These are phyloP conservation scores for Bacidia rubella DNA, from an alignment of 495 filamentous ascomycete species.

Conservation along the genomic window DNA sequence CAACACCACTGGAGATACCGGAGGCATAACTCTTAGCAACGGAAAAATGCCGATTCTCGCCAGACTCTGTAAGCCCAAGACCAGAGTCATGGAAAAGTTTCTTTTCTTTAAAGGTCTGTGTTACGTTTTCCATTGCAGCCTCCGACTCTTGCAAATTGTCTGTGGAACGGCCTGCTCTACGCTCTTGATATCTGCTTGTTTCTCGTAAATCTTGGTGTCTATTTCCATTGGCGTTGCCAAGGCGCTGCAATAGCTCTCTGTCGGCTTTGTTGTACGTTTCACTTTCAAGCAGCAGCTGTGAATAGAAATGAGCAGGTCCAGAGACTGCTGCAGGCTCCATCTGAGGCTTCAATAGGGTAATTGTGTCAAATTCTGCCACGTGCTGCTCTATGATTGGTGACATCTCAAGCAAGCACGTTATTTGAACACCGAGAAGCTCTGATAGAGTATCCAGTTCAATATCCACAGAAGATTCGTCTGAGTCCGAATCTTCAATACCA, in stretches of 20 bases:
- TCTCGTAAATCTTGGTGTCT: conserved; percentile 2
- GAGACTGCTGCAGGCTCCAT: too few species aligned
- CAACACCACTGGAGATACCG: background rate
- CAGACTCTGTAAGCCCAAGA: conserved; percentile 8
- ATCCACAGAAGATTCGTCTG: too few species aligned
- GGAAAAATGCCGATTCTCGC: conserved; percentile 8
- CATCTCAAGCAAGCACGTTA: conserved; percentile 9
- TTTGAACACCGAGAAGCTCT: background rate
- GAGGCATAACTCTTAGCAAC: conserved; percentile 14
- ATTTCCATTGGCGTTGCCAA: conserved; percentile 17
- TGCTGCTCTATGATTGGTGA: conserved; percentile 9
- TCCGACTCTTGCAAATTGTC: background rate
- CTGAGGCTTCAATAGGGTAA: conserved; percentile 7
- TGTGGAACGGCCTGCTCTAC: too few species aligned
- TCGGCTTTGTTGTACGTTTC: conserved; percentile 9
- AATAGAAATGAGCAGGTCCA: too few species aligned
- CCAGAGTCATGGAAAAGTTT: conserved; percentile 16
- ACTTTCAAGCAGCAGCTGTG: conserved; percentile 2
- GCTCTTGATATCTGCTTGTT: too few species aligned
- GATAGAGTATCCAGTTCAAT: too few species aligned
- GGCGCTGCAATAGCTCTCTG: conserved; percentile 8
- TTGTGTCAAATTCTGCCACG: background rate
- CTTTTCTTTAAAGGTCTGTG: conserved; percentile 1
- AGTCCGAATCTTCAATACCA: too few species aligned
- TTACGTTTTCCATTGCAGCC: background rate